Base-by-base conservation (phyloP, 768 basidiomycete genomes). In the Panellus pusillus region DNA sequence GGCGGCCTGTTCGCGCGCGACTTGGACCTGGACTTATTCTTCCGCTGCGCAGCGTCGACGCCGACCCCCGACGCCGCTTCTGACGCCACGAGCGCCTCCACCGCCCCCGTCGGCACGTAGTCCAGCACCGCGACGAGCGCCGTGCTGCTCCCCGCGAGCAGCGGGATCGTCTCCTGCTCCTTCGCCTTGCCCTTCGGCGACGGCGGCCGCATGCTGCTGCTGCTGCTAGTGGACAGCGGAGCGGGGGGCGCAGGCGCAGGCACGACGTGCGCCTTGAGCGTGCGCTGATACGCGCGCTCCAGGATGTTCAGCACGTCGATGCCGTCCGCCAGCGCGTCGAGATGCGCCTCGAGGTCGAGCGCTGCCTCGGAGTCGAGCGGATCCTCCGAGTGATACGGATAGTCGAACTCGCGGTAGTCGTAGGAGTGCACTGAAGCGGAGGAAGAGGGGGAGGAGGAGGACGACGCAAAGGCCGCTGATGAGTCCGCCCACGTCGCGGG, bases 311-410 rank as follows among this genome's bases (percentile, higher is more conserved):
- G 75, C 12, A 89, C 76, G 61, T 89, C 84, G 38, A 89, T 72
- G 13, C 84, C 85, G n/a, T 87, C 86, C 35, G 77, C 79, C 12
- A 88, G 77, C 12, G 87, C 85, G 52, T 83, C 80, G n/a, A 86
- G 68, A 14, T 71, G 66, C 29, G 70, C 71, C 46, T 73, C 55
- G 12, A 61, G 48, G 45, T 73, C 55, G 12, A 61, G 48, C 3
- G 35, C 40, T 11, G 51, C 56, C 6, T 48, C 55, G 15, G 48
- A n/a, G n/a, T n/a, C n/a, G n/a, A n/a, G n/a, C n/a, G n/a, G 41
- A 2, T 74, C 47, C 17, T 20, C 8, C 27, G 15, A 6, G 24
- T 24, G 24, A 6, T 24, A 24, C 6, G 24, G 24, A 24, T 24
- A 24, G 3, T 35, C 32, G 14, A 35, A 35, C 13, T 28, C 37